These are phyloP conservation scores for Terfezia boudieri DNA, from an alignment of 495 filamentous ascomycete genomes.

Conservation along the genomic window DNA sequence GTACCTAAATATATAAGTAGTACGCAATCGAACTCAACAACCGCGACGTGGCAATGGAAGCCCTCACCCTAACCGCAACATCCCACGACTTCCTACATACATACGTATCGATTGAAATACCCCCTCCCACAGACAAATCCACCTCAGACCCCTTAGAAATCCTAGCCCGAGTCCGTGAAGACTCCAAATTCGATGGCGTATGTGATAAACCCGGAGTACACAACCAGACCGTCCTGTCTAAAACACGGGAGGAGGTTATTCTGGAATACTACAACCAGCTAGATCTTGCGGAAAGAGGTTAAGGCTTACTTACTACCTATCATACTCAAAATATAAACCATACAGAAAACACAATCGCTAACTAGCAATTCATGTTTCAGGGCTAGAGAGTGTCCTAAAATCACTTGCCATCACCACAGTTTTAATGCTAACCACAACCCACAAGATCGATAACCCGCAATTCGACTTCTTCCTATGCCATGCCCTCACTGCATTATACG, in stretches of 20 bases:
- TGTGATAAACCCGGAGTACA: background rate
- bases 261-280: constrained; percentile 75
- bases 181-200: background rate
- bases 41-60: constrained; percentile 65
- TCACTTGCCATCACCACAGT: constrained; percentile 2
- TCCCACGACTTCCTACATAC: constrained; percentile 52
- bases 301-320: background rate
- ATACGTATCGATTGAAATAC: constrained; percentile 33
- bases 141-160: constrained; percentile 3
- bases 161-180: background rate
- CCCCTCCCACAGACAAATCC: background rate
- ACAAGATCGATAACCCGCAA: constrained; percentile 31
- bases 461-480: constrained; percentile 81
- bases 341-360: no score
- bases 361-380: background rate
- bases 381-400: constrained; percentile 1
- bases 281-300: constrained; percentile 20
- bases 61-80: constrained; percentile 40
- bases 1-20: background rate
- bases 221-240: constrained; percentile 1
- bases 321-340: background rate
- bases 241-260: constrained; percentile 18
- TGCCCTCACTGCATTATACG: constrained; percentile 62
- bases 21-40: constrained; percentile 69
- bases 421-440: constrained; percentile 38